Base-by-base conservation (phyloP, 2,329 filamentous ascomycete species). In the Ambrosiella beaveri region DNA sequence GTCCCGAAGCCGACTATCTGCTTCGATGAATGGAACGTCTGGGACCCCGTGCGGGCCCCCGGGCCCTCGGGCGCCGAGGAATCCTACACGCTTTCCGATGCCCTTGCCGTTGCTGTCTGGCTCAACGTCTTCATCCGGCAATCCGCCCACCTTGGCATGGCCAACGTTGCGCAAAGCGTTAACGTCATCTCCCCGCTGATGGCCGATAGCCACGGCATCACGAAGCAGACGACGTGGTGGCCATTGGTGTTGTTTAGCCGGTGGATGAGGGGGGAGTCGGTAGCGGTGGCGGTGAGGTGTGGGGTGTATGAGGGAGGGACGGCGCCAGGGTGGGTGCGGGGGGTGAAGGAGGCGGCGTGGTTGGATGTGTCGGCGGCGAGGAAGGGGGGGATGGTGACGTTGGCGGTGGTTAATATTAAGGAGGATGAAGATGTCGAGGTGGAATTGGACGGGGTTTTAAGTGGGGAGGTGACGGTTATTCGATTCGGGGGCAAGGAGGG, bases 1-100 rank as follows among this genome's bases (percentile, higher is more conserved):
- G 77, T 82, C n/a, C 77, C 78, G 3, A 72, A 77, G 2, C 83
- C 80, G 52, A 84, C 76, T 56, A 87, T 90, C 66, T 89, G 85
- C 73, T 89, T 89, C 66, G 86, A 90, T 66, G 85, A 89, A 69
- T 89, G 86, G 86, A 90, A 89, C 67, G 85, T 89, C 7, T 90
- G 85, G 85, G 84, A 88, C 64, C 83, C 84, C 0, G 73, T 75
- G 57, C 78, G 85, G 7, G 85, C 85, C 0, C 83, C 83, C 0
- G 86, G 86, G 13, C 80, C 85, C 64, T 68, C 77, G 61, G 86
- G 86, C 13, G 86, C 82, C 5, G 85, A 89, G 69, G 85, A 89
- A 44, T 65, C 64, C 9, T 87, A 89, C 71, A 88, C 82, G 0
- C 75, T 89, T 7, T 86, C 82, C 0, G 85, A 89, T 63, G 84